Evolutionary conservation across 2,329 filamentous ascomycete species (phyloP).

Genomic region (Sporothrix brasiliensis): DNA sequence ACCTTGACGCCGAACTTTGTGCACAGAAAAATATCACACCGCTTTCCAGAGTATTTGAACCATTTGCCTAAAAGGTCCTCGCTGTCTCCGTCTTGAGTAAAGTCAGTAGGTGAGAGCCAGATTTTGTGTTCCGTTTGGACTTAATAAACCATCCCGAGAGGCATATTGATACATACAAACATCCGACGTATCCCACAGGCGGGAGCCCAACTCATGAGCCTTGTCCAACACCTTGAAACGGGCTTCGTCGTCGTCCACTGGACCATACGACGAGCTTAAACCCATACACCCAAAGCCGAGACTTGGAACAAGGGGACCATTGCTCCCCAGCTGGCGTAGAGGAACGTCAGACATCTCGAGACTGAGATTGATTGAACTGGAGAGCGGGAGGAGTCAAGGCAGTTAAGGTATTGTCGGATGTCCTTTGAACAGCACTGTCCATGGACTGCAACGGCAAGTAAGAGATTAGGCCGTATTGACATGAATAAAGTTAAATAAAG

Average conservation of each 20-base stretch:
- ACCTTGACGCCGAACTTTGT: constrained; percentile 36
- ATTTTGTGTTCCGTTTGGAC: too few relatives aligned
- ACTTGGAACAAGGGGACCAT: constrained; percentile 50
- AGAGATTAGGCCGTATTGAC: background rate
- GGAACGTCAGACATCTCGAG: constrained; percentile 33
- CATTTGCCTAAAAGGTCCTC: constrained; percentile 28
- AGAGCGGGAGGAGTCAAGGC: too few relatives aligned
- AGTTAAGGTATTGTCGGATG: background rate
- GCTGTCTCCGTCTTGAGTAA: constrained; percentile 19
- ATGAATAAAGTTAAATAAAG: background rate
- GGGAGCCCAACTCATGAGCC: constrained; percentile 47
- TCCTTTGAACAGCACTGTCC: background rate
- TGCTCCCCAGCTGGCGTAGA: constrained; percentile 50
- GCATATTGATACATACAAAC: constrained; percentile 39
- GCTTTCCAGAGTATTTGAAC: constrained; percentile 22
- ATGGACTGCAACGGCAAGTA: background rate
- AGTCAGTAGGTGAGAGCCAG: background rate
- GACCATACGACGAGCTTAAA: constrained; percentile 34
- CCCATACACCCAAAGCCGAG: constrained; percentile 53
- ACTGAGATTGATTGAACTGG: background rate
- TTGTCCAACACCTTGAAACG: constrained; percentile 48
- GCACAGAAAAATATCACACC: constrained; percentile 27
- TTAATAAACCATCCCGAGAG: background rate
- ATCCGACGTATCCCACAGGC: constrained; percentile 50
- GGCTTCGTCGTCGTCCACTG: constrained; percentile 42